These are phyloP conservation scores for Boeremia lycopersici DNA, from an alignment of 2,329 filamentous ascomycete genomes.

Conservation along the genomic window DNA sequence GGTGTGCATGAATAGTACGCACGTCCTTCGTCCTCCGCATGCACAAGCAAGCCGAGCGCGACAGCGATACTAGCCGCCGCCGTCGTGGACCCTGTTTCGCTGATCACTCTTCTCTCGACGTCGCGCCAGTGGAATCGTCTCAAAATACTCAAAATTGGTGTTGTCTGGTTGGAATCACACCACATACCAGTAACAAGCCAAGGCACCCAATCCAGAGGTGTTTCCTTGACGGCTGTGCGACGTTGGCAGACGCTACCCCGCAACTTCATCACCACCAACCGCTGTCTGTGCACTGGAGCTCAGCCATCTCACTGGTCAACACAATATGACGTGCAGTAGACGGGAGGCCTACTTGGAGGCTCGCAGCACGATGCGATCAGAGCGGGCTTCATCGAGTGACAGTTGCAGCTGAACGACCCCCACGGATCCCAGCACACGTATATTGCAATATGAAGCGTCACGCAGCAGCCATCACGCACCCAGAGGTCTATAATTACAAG, in stretches of 20 bases:
- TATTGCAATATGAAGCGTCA: not conserved
- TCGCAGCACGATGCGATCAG: slow-evolving; percentile 3
- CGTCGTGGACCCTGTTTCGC: slow-evolving; percentile 14
- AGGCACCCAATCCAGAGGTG: not conserved
- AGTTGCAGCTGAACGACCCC: slow-evolving; percentile 5
- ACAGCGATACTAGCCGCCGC: slow-evolving; percentile 26
- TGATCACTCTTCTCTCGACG: slow-evolving; percentile 10
- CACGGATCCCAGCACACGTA: slow-evolving; percentile 16
- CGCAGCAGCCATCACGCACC: not conserved
- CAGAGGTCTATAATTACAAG: not conserved
- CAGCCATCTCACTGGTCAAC: slow-evolving; percentile 10
- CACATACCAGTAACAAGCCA: not conserved
- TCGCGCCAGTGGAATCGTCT: not conserved
- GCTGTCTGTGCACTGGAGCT: slow-evolving; percentile 16
- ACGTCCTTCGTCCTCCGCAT: slow-evolving; percentile 16
- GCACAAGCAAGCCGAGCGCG: slow-evolving; percentile 19
- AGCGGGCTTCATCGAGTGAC: not conserved
- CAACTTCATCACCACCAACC: slow-evolving; percentile 18
- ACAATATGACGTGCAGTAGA: slow-evolving; percentile 15
- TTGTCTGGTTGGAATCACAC: no score
- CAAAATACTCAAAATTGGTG: not conserved
- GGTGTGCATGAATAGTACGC: slow-evolving; percentile 27
- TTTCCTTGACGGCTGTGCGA: slow-evolving; percentile 15
- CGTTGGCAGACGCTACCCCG: slow-evolving; percentile 27
- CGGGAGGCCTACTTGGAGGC: slow-evolving; percentile 5